Evolutionary conservation across 164 flowering plant genomes (phyloP).

Genomic region (Piper longum): DNA sequence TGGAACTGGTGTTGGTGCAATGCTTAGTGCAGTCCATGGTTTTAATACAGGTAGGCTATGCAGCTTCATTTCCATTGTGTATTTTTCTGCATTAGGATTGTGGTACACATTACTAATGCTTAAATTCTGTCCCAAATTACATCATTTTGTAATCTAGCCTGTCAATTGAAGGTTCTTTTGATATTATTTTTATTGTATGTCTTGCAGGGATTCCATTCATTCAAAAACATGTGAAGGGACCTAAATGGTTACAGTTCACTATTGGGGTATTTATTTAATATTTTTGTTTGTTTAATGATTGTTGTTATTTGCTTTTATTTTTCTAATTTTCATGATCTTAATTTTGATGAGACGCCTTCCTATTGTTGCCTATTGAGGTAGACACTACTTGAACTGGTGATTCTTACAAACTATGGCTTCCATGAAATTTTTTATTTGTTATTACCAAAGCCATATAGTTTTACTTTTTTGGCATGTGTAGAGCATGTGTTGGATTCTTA

Average conservation of each 20-base stretch:
- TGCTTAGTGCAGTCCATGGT: conserved; percentile 77
- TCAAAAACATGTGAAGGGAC: conserved; percentile 63
- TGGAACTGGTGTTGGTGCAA: conserved; percentile 64
- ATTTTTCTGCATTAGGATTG: background rate
- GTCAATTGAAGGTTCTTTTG: background rate
- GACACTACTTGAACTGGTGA: too few species aligned
- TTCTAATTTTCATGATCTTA: too few species aligned
- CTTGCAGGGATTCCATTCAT: conserved; percentile 63
- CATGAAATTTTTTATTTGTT: too few species aligned
- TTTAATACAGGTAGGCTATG: conserved; percentile 49
- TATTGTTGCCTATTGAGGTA: too few species aligned
- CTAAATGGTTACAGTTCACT: conserved; percentile 79
- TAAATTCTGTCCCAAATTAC: background rate
- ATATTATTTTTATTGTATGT: background rate
- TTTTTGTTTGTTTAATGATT: too few species aligned
- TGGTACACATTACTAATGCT: too few species aligned
- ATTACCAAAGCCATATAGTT: too few species aligned
- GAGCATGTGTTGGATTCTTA: too few species aligned
- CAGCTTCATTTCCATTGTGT: background rate
- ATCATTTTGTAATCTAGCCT: background rate
- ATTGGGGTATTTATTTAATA: conserved; percentile 42
- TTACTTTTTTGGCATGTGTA: too few species aligned
- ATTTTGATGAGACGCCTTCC: too few species aligned
- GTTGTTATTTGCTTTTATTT: too few species aligned
- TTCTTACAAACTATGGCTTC: too few species aligned